Percentiles rank a stretch among this genome's conserved stretches.
phyloP scores from a whole-genome alignment of 1,284 basidiomycete genomes.

The Austropuccinia psidii region DNA sequence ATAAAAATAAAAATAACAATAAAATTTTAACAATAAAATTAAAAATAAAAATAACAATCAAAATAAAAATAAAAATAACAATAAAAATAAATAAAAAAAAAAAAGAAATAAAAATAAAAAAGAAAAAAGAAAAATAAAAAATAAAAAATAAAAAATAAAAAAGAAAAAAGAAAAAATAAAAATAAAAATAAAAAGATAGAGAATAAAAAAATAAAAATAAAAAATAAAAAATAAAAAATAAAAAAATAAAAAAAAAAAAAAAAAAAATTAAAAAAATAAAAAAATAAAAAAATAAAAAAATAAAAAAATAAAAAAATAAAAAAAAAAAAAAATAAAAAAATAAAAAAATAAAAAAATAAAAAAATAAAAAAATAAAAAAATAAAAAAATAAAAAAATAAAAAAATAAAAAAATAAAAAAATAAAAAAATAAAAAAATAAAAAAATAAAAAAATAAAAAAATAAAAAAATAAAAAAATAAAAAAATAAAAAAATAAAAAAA shows the following conservation, averaged over 20 bases:
- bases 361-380: not conserved
- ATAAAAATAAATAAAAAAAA: not conserved
- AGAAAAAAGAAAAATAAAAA: not conserved
- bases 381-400: not conserved
- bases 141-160: not conserved
- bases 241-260: not conserved
- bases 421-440: not conserved
- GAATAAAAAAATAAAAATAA: not conserved
- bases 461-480: not conserved
- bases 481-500: not conserved
- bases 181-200: not conserved
- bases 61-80: not conserved
- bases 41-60: not conserved
- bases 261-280: not conserved
- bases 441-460: not conserved
- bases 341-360: not conserved
- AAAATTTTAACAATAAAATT: not conserved
- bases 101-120: not conserved
- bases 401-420: not conserved
- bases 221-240: not conserved
- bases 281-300: not conserved
- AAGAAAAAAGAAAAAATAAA: not conserved
- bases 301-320: not conserved
- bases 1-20: not conserved
- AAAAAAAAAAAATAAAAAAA: not conserved